Evolutionary conservation across 768 basidiomycete genomes (phyloP).

Genomic region (Austroboletus eburneus): DNA sequence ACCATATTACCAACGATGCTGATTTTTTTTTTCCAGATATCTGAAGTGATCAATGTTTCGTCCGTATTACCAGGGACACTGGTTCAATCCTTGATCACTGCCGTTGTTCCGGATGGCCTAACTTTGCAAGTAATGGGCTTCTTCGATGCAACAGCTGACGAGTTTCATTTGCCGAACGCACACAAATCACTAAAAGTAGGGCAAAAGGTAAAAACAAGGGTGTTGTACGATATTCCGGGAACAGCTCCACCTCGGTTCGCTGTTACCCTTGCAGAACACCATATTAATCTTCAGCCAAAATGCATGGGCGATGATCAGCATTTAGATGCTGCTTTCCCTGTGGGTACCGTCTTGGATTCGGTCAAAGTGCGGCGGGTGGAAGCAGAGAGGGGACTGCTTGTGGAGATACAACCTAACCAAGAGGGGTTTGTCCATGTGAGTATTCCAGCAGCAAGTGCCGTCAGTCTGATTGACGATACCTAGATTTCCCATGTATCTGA

Average conservation of each 20-base stretch:
- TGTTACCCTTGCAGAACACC: constrained; percentile 71
- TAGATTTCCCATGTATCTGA: constrained; percentile 95
- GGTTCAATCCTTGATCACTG: constrained; percentile 79
- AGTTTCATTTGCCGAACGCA: constrained; percentile 59
- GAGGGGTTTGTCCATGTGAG: constrained; percentile 88
- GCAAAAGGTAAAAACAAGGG: constrained; percentile 76
- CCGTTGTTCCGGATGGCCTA: constrained; percentile 66
- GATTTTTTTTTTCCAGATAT: constrained; percentile 44
- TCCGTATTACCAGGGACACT: constrained; percentile 85
- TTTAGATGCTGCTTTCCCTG: constrained; percentile 58
- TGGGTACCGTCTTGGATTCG: constrained; percentile 68
- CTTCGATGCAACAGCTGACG: constrained; percentile 87
- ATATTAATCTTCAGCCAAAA: constrained; percentile 52
- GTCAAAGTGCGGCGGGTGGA: constrained; percentile 76
- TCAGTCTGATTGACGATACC: background rate
- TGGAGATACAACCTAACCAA: constrained; percentile 57
- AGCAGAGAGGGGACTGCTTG: constrained; percentile 75
- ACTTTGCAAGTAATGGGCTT: constrained; percentile 88
- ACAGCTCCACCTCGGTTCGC: constrained; percentile 77
- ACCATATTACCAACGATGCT: constrained; percentile 1
- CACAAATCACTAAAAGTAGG: constrained; percentile 54
- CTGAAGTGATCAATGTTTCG: constrained; percentile 72
- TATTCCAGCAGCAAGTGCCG: constrained; percentile 4
- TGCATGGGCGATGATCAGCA: constrained; percentile 23
- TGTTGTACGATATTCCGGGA: constrained; percentile 73